Percentiles rank a stretch among this genome's conserved stretches.
Conservation (phyloP, 1,284 basidiomycete genomes). For the Papiliotrema laurentii region DNA sequence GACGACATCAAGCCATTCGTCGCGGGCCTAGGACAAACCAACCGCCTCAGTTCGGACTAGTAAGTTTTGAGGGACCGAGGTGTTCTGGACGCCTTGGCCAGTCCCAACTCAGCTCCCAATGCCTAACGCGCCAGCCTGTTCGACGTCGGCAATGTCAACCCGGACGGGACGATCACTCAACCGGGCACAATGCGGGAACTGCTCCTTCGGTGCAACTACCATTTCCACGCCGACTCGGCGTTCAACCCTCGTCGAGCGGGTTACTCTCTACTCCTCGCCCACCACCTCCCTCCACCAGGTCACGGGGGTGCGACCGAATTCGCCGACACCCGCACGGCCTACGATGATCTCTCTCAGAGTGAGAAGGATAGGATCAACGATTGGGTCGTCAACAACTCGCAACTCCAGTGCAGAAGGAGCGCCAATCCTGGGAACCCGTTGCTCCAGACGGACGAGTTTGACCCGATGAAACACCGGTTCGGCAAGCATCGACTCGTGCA, state of each 20-base stretch:
- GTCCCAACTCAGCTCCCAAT: background rate
- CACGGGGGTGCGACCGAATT: slow-evolving; percentile 35
- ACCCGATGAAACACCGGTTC: slow-evolving; percentile 17
- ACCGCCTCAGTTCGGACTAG: background rate
- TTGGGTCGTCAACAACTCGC: slow-evolving; percentile 30
- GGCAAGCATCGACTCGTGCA: slow-evolving; percentile 36
- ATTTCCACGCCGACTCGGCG: slow-evolving; percentile 17
- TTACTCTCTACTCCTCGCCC: slow-evolving; percentile 31
- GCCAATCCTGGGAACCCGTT: slow-evolving; percentile 24
- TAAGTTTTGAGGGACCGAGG: background rate
- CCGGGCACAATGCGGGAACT: slow-evolving; percentile 15
- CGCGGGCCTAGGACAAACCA: slow-evolving; percentile 4
- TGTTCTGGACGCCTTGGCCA: background rate
- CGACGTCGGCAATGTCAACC: slow-evolving; percentile 20
- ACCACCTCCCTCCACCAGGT: slow-evolving; percentile 23
- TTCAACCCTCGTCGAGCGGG: slow-evolving; percentile 18
- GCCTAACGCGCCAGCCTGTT: slow-evolving; percentile 10
- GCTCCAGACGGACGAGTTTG: slow-evolving; percentile 21
- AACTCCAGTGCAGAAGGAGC: slow-evolving; percentile 24
- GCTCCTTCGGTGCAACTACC: slow-evolving; percentile 15
- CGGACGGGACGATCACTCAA: slow-evolving; percentile 17
- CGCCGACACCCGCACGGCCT: slow-evolving; percentile 34
- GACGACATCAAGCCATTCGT: slow-evolving; percentile 12
- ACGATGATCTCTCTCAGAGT: slow-evolving; percentile 22
- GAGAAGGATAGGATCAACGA: slow-evolving; percentile 31